A percentile compares a stretch with the other conserved stretches of the same genome.
Conservation (phyloP, 2,329 filamentous ascomycete species). For the Pseudocercospora eumusae region DNA sequence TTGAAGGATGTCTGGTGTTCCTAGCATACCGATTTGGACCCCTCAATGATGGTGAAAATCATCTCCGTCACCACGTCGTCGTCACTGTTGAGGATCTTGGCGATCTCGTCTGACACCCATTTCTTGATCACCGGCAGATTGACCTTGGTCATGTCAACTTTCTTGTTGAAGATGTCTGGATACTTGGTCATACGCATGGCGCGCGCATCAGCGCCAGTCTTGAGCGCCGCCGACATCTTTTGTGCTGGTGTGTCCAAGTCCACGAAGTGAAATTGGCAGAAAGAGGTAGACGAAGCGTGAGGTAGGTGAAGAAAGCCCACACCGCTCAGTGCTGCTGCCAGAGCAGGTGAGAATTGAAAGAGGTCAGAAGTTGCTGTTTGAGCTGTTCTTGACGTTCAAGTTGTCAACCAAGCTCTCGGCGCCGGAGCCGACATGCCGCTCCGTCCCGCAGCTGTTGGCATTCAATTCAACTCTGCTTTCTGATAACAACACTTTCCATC, state of each 20-base stretch:
- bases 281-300: not conserved
- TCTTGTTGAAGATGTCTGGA: slow-evolving; percentile 86
- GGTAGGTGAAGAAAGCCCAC: not conserved
- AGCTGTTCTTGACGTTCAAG: not conserved
- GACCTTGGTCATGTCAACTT: slow-evolving; percentile 97
- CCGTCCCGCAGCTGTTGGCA: not conserved
- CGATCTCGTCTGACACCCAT: slow-evolving; percentile 92
- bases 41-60: slow-evolving; percentile 69
- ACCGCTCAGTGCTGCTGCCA: not conserved
- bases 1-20: not conserved
- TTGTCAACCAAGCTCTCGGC: not conserved
- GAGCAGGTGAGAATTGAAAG: slow-evolving; percentile 1
- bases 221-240: slow-evolving; percentile 34
- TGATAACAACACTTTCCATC: not conserved
- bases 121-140: slow-evolving; percentile 98
- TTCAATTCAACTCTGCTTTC: not conserved
- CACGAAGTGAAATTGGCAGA: not conserved
- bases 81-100: slow-evolving; percentile 83
- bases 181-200: slow-evolving; percentile 90
- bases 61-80: slow-evolving; percentile 96
- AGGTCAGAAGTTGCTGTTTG: not conserved
- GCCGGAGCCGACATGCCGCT: not conserved
- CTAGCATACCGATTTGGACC: slow-evolving; percentile 68
- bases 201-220: slow-evolving; percentile 83
- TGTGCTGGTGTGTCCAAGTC: not conserved